phyloP scores from a whole-genome alignment of 441 rosid genomes.

The Adansonia madagascariensis region DNA sequence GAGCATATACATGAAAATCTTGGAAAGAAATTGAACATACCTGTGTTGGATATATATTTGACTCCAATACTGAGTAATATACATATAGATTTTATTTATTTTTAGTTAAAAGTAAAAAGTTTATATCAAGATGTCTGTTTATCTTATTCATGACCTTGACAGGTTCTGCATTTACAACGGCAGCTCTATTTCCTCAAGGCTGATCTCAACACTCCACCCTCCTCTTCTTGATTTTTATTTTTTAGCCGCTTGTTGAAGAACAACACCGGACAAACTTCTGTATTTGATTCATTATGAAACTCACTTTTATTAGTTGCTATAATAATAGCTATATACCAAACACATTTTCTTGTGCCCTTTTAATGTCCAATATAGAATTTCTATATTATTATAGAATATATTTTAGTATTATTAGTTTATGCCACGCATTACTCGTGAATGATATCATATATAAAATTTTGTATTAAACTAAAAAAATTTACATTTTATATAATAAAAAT shows the following conservation, averaged over 20 bases:
- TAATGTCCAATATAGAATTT: neutral
- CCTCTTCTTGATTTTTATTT: conserved; percentile 15
- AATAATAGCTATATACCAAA: neutral
- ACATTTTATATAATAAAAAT: no score
- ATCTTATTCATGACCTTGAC: conserved; percentile 14
- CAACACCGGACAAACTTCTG: neutral
- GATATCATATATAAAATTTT: no score
- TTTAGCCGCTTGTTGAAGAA: neutral
- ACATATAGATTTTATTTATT: neutral
- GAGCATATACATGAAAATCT: no score
- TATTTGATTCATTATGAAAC: neutral
- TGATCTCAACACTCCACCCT: conserved; percentile 26
- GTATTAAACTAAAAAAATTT: no score
- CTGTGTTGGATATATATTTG: no score
- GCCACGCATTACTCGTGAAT: no score
- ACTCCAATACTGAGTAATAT: no score
- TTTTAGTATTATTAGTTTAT: neutral
- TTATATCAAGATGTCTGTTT: neutral
- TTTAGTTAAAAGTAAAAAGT: neutral
- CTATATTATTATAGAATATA: neutral
- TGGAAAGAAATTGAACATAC: no score
- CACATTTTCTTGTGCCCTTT: neutral
- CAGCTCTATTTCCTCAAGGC: conserved; percentile 37
- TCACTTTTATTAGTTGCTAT: neutral
- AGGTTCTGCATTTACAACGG: conserved; percentile 36